phyloP scores from a whole-genome alignment of 495 filamentous ascomycete genomes.

The Achaetomiella virescens region DNA sequence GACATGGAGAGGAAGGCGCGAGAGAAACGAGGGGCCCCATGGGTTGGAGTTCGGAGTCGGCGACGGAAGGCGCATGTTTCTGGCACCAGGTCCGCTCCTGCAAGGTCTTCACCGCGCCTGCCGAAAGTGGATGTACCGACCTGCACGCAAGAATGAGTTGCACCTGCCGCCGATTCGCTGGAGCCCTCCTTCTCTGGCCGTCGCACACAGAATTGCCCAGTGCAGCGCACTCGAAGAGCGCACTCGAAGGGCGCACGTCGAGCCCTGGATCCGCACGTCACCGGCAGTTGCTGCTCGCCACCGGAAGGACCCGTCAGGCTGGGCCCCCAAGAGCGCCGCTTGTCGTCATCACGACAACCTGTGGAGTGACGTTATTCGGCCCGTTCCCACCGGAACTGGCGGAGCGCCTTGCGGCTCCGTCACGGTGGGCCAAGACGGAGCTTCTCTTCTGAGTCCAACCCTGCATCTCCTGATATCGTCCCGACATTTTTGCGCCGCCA shows the following conservation, averaged over 20 bases:
- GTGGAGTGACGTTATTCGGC: constrained; percentile 15
- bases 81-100: background rate
- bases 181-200: no score
- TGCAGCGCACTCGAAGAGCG: background rate
- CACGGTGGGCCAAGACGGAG: constrained; percentile 5
- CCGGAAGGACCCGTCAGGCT: background rate
- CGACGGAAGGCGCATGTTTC: background rate
- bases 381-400: constrained; percentile 12
- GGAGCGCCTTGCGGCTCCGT: constrained; percentile 10
- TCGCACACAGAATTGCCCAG: background rate
- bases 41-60: background rate
- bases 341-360: constrained; percentile 5
- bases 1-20: constrained; percentile 1
- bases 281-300: constrained; percentile 10
- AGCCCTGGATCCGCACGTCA: background rate
- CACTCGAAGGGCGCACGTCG: background rate
- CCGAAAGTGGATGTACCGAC: no score
- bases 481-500: background rate
- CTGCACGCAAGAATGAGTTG: no score
- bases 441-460: background rate
- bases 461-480: background rate
- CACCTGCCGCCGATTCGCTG: no score
- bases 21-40: constrained; percentile 8
- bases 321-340: background rate
- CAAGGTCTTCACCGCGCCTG: no score